These are phyloP conservation scores for Flaveria sonorensis DNA, from an alignment of 129 eudicot genomes.

Conservation along the genomic window DNA sequence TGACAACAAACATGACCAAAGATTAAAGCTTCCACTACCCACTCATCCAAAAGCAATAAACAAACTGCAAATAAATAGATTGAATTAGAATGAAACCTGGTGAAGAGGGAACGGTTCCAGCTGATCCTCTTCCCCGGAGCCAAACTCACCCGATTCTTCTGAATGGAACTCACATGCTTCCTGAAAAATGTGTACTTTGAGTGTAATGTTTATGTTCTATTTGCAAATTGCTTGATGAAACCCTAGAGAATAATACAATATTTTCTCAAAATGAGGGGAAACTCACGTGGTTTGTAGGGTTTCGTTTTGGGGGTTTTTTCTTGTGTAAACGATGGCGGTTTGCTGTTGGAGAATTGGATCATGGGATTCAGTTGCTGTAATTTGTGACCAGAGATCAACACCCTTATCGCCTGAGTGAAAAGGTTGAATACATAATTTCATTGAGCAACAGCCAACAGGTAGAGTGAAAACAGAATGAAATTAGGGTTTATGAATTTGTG, in stretches of 20 bases:
- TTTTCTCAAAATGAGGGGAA: too few relatives aligned
- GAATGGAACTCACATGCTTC: conserved; percentile 43
- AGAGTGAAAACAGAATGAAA: neutral
- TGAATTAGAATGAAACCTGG: conserved; percentile 52
- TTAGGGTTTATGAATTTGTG: conserved; percentile 9
- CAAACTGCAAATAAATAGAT: too few relatives aligned
- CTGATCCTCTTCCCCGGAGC: conserved; percentile 70
- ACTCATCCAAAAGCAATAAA: neutral
- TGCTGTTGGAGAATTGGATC: conserved; percentile 36
- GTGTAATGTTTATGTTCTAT: too few relatives aligned
- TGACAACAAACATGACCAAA: neutral
- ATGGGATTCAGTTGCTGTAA: conserved; percentile 51
- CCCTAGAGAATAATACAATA: too few relatives aligned
- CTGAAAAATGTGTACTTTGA: conserved; percentile 21
- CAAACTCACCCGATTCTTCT: conserved; percentile 60
- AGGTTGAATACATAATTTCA: neutral
- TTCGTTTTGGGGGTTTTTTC: conserved; percentile 35
- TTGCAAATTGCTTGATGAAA: too few relatives aligned
- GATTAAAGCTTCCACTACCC: neutral
- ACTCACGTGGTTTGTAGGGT: neutral
- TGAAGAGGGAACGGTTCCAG: conserved; percentile 95
- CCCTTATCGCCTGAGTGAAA: conserved; percentile 21
- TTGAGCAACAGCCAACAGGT: neutral
- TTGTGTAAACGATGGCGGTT: conserved; percentile 55
- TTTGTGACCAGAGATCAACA: conserved; percentile 68